phyloP scores from a whole-genome alignment of 495 filamentous ascomycete genomes.

The Evernia prunastri region DNA sequence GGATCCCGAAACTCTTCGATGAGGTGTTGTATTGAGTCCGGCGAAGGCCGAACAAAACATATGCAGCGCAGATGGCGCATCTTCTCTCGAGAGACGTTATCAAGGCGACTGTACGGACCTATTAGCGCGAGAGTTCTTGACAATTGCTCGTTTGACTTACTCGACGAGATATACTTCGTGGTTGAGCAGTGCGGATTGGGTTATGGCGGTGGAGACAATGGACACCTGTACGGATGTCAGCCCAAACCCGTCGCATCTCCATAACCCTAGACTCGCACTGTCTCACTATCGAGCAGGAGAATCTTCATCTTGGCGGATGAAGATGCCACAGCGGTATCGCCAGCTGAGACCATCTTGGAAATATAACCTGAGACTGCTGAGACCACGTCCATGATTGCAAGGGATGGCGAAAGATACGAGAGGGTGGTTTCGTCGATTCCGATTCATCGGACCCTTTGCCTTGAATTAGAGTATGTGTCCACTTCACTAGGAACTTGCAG shows the following conservation, averaged over 20 bases:
- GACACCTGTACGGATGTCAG: constrained; percentile 50
- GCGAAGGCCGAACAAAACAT: constrained; percentile 85
- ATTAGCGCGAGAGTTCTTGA: constrained; percentile 22
- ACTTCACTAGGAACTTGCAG: neutral
- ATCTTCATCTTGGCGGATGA: constrained; percentile 98
- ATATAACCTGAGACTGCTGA: constrained; percentile 91
- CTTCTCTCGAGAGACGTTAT: constrained; percentile 86
- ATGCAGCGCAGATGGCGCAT: constrained; percentile 95
- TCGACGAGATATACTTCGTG: constrained; percentile 98
- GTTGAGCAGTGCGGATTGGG: constrained; percentile 90
- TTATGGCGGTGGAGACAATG: constrained; percentile 89
- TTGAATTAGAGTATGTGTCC: neutral
- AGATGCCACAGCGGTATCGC: constrained; percentile 61
- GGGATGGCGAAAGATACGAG: neutral
- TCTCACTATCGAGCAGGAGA: constrained; percentile 88
- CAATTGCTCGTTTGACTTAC: constrained; percentile 29
- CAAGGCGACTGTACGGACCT: constrained; percentile 53
- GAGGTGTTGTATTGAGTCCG: constrained; percentile 83
- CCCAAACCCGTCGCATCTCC: constrained; percentile 4
- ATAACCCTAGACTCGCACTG: constrained; percentile 49
- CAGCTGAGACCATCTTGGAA: constrained; percentile 90
- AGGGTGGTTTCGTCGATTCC: neutral
- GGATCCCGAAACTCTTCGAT: constrained; percentile 95
- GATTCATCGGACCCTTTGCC: neutral
- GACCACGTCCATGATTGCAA: constrained; percentile 74